Conservation (phyloP, 352 stramenopile genomes). For the Globisporangium barbulae region DNA sequence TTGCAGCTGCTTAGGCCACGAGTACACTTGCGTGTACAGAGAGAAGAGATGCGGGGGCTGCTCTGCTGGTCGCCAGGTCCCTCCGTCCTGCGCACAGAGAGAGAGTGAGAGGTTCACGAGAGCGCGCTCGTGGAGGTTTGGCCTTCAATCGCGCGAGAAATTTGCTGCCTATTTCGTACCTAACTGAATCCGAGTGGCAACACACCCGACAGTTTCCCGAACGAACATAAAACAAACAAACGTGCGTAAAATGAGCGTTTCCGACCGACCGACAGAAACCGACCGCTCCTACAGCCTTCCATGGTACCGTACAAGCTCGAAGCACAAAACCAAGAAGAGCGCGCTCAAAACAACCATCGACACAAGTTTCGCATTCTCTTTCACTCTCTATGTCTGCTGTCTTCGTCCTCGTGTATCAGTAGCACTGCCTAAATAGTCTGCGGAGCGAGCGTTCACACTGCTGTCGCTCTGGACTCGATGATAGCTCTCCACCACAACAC, state of each 20-base stretch:
- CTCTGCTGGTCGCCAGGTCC: background rate
- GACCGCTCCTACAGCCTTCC: no score
- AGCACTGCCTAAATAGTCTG: conserved; percentile 10
- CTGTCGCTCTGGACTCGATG: background rate
- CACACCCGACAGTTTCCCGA: no score
- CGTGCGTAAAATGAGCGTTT: no score
- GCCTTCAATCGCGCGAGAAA: background rate
- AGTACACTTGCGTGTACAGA: background rate
- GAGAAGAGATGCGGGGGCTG: background rate
- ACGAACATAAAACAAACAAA: no score
- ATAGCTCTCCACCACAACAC: background rate
- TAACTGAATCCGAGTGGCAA: no score
- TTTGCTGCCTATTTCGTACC: no score
- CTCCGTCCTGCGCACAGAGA: background rate
- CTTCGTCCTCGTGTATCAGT: background rate
- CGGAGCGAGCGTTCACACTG: background rate
- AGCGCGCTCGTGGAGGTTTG: background rate
- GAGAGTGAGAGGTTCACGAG: background rate
- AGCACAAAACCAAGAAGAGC: background rate
- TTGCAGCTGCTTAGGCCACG: background rate
- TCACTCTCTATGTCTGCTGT: background rate
- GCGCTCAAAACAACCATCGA: background rate
- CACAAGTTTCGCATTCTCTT: background rate
- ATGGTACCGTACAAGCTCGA: no score
- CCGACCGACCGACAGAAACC: no score